Evolutionary conservation across 2,329 filamentous ascomycete genomes (phyloP), one percentile per base, ranked within the genome.

Genomic region (Curvularia sp.): DNA sequence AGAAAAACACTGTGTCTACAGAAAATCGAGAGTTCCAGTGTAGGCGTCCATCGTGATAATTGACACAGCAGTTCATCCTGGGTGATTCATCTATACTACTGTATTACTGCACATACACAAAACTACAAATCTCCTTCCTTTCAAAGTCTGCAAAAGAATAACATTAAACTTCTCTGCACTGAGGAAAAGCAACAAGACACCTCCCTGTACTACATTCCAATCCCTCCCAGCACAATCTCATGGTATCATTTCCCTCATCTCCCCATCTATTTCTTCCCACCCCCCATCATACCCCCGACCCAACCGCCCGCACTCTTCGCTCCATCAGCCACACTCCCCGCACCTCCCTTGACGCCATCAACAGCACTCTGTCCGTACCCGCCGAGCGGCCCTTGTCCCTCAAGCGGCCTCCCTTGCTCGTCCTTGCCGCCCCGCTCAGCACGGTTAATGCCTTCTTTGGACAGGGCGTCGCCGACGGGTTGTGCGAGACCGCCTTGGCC

Each of bases 401-500:
- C 87, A 84, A 38, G 75, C 75, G 20, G 33, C 12, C 61, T 53
- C 3, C 87, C 87, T 18, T 82, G 74, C 1, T 89, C 85, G 58
- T 88, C 87, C 69, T 86, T 88, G 50, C 88, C 88, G 33, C 84
- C 79, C 8, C 88, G 80, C 79, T 91, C 88, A 43, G 83, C 80
- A 10, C 88, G 82, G 78, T 88, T 91, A 66, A 89, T 70, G 26
- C 87, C 89, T 69, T 91, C 87, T 69, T 86, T 88, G 22, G 85
- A 88, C 1, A 81, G 69, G 2, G 84, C 52, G 72, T 90, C 87
- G 60, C 88, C 88, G 52, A 88, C 75, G 5, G 88, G 88, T 68
- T 89, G 84, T 1, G 85, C 81, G 1, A 91, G 75, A 0, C 89
- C 89, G 60, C 88, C 89, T 66, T 90, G 84, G 44, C 89, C 89